Evolutionary conservation across 306 rosid species (phyloP), one percentile per base, ranked within the genome.

Genomic region (Begonia peltatifolia): DNA sequence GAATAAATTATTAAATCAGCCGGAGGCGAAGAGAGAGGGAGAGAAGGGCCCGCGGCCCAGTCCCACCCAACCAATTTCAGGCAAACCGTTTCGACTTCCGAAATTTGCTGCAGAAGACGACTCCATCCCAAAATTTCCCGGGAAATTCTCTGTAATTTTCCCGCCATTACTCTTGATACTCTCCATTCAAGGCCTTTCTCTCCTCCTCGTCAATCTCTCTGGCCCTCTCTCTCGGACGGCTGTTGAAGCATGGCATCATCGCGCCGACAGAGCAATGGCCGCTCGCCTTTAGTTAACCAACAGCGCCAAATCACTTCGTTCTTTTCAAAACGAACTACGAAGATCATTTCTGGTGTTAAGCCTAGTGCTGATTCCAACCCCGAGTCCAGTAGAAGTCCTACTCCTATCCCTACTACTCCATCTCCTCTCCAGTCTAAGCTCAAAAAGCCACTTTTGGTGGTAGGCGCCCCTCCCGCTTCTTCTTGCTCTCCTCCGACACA

Each of bases 241-340:
- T 13, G 11, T 54, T 52, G 20, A 17, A 46, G 55, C 11, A 84
- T 84, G 88, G 57, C 73, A 43, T 2, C 82, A 36, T 74, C 89
- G 0, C 81, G 84, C 41, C 84, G 82, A 13, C 82, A 72, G 42
- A 78, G 43, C 76, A 85, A 76, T 17, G 97, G 97, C 50, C 74
- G 90, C 18, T 85, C 97, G 11, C 85, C 94, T 0, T 69, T 85
- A 53, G 74, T 80, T 10, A 86, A 80, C 61, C 95, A 58, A 57
- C 94, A 90, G 63, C 75, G 92, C 59, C 87, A 83, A 64, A 85
- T 90, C 70, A 90, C 94, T 68, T 65, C 94, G 12, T 90, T 90
- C 79, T 90, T 90, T 74, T n/a, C 87, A 42, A 85, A 57, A 1
- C 56, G 30, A 44, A 12, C 36, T 18, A 5, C 79, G 30, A 48